phyloP scores from a whole-genome alignment of 1,139 yeast species.

The Diutina sp. region DNA sequence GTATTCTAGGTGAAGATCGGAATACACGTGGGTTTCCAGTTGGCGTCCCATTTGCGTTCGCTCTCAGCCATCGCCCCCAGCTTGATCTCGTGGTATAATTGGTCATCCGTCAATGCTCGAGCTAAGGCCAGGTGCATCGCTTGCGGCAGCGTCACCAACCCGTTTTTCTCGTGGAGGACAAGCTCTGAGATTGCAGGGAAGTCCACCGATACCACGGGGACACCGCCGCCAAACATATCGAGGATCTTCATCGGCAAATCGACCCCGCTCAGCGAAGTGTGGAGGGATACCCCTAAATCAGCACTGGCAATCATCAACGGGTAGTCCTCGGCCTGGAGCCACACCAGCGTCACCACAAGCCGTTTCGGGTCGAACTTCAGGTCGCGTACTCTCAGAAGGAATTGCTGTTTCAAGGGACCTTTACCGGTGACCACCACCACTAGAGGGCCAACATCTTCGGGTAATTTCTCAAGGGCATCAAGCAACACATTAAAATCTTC shows the following conservation, averaged over 20 bases:
- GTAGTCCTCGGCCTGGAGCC: conserved; percentile 76
- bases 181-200: conserved; percentile 65
- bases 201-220: conserved; percentile 73
- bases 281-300: conserved; percentile 83
- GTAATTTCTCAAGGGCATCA: conserved; percentile 48
- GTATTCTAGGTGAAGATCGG: not conserved
- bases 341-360: conserved; percentile 48
- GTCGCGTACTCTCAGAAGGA: conserved; percentile 30
- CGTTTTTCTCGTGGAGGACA: conserved; percentile 35
- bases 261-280: conserved; percentile 82
- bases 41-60: conserved; percentile 54
- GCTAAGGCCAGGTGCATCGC: conserved; percentile 41
- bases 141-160: conserved; percentile 21
- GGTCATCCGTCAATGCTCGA: conserved; percentile 29
- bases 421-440: conserved; percentile 80
- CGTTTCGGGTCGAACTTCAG: conserved; percentile 27
- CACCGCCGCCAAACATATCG: conserved; percentile 92
- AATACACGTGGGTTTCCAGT: conserved; percentile 37
- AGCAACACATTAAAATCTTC: conserved; percentile 70
- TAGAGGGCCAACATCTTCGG: conserved; percentile 29
- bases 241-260: conserved; percentile 97
- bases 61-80: conserved; percentile 66
- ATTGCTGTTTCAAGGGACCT: conserved; percentile 62
- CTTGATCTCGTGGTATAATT: conserved; percentile 25
- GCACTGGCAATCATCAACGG: conserved; percentile 66